Evolutionary conservation across 352 stramenopile species (phyloP).

Genomic region (Phytophthora litchii): DNA sequence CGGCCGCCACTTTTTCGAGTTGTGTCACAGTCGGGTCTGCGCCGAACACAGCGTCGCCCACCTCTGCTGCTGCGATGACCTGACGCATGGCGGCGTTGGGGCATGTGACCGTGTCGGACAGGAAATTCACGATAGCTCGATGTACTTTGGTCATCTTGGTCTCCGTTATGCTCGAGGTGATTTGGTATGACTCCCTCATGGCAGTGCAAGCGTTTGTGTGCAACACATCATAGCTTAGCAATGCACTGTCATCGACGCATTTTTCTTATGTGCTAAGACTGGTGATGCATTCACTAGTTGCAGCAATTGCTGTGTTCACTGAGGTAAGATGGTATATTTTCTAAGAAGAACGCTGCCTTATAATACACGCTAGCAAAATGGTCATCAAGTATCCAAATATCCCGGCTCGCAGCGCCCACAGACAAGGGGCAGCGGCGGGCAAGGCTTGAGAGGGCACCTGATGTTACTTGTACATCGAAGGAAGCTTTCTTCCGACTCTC

Average conservation of each 20-base stretch:
- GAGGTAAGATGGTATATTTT: conserved; percentile 59
- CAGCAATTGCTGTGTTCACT: conserved; percentile 14
- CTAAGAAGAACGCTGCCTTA: conserved; percentile 78
- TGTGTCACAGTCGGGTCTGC: conserved; percentile 94
- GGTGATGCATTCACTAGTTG: no score
- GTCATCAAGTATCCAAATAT: conserved; percentile 58
- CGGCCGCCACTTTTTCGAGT: conserved; percentile 91
- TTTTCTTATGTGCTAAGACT: no score
- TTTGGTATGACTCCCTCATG: no score
- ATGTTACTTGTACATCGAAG: conserved; percentile 80
- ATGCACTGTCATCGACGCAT: no score
- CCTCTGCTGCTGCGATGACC: conserved; percentile 77
- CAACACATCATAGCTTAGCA: conserved; percentile 7
- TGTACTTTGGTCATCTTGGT: conserved; percentile 28
- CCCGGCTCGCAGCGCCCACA: conserved; percentile 33
- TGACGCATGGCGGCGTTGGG: conserved; percentile 93
- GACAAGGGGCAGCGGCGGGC: conserved; percentile 34
- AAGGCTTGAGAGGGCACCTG: conserved; percentile 57
- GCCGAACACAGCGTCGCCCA: conserved; percentile 81
- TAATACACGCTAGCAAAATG: conserved; percentile 80
- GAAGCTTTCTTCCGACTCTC: conserved; percentile 76
- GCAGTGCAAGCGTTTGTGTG: no score
- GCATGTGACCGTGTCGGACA: conserved; percentile 97
- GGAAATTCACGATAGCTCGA: conserved; percentile 86
- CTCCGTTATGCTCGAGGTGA: conserved; percentile 5